Evolutionary conservation across 2,329 filamentous ascomycete genomes (phyloP).

Genomic region (Purpureocillium takamizusanense): DNA sequence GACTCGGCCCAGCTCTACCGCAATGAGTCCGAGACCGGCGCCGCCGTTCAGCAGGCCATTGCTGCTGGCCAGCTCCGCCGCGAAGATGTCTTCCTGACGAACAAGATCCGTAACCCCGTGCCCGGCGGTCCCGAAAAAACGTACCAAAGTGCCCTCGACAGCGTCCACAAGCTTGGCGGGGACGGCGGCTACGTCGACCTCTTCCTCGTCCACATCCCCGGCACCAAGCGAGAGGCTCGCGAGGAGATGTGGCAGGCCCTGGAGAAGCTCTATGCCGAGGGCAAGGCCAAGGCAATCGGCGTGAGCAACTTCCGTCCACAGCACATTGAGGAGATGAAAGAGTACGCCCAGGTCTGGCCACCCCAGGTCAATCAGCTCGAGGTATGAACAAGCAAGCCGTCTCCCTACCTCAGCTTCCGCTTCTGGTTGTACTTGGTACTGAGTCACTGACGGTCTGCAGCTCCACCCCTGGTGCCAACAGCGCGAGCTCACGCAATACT

Average conservation of each 20-base stretch:
- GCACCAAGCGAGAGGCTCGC: conserved; percentile 41
- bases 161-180: conserved; percentile 51
- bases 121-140: conserved; percentile 41
- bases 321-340: conserved; percentile 60
- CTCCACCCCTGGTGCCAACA: conserved; percentile 64
- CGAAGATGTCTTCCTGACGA: conserved; percentile 58
- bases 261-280: conserved; percentile 51
- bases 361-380: conserved; percentile 69
- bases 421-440: too few species aligned
- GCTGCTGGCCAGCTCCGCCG: conserved; percentile 30
- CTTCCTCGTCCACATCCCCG: conserved; percentile 60
- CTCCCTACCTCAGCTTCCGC: too few species aligned
- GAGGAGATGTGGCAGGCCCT: conserved; percentile 58
- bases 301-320: conserved; percentile 64
- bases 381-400: conserved; percentile 38
- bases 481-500: conserved; percentile 33
- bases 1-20: conserved; percentile 56
- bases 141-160: conserved; percentile 50
- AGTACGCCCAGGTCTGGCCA: conserved; percentile 56
- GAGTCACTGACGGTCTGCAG: conserved; percentile 28
- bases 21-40: conserved; percentile 60
- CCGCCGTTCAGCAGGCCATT: conserved; percentile 48
- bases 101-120: conserved; percentile 48
- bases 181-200: conserved; percentile 59
- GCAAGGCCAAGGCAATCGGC: conserved; percentile 55